Evolutionary conservation across 805 yeast species (phyloP), one percentile per base, ranked within the genome.

Genomic region (Yarrowia sp.): DNA sequence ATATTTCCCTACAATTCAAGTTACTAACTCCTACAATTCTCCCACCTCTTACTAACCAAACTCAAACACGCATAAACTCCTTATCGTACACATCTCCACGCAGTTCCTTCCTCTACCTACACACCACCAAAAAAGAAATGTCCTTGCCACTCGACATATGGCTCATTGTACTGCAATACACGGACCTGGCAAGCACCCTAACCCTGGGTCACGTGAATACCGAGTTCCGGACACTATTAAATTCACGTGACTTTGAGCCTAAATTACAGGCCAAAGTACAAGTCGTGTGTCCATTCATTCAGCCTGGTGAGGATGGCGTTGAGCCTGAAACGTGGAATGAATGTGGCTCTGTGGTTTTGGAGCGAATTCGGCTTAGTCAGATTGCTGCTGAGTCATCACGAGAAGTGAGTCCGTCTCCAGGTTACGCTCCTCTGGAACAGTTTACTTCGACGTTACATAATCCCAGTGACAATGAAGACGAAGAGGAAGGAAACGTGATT

Each of bases 41-140:
- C 30, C 8, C 17, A 14, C 38, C 38, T 11, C 14, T 22, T 24
- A 30, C 12, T 14, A 14, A 43, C 16, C 5, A 32, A 48, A 30
- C 38, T 9, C 38, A 32, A 48, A 30, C 38, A 48, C 54, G 38
- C 36, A 48, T 48, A 48, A 48, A 32, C 54, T 48, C 54, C 54
- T 48, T 48, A 48, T 48, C 54, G 26, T 21, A 48, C 54, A 48
- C 30, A n/a, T 7, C 26, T 17, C 17, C 52, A 44, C 21, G 12
- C n/a, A 17, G 33, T 24, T 3, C 10, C 22, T 17, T 24, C 30
- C 21, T 19, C 52, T 36, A n/a, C 40, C 21, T 36, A 17, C 12
- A 8, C 14, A 16, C 14, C 14, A 38, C 43, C 3, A 33, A 9
- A 36, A 19, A 4, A 36, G 30, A 14, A 12, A 48, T 48, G 54